Conservation (phyloP, 2,329 filamentous ascomycete species). For the Phialophora tarda region DNA sequence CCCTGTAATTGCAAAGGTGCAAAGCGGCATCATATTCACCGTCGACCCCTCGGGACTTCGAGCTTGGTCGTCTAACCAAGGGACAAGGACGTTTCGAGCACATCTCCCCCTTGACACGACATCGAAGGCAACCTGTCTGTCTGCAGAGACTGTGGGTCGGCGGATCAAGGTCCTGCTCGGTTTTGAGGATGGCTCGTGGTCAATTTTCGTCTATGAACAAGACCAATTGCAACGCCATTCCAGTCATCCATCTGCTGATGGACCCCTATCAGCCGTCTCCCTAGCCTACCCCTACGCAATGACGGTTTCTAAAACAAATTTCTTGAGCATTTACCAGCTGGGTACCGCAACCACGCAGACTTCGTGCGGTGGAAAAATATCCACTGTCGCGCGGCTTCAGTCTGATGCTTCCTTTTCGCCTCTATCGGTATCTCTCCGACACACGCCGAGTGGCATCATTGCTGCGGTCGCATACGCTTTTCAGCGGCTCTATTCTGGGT, state of each 20-base stretch:
- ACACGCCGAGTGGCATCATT: slow-evolving; percentile 65
- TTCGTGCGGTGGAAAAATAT: not conserved
- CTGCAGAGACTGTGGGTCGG: slow-evolving; percentile 61
- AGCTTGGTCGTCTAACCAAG: slow-evolving; percentile 73
- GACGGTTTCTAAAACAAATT: slow-evolving; percentile 74
- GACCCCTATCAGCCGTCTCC: slow-evolving; percentile 71
- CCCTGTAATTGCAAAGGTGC: slow-evolving; percentile 74
- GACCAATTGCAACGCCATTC: slow-evolving; percentile 47
- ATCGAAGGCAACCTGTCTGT: slow-evolving; percentile 64
- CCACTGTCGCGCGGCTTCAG: slow-evolving; percentile 42
- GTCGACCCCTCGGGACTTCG: slow-evolving; percentile 74
- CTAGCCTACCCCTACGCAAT: slow-evolving; percentile 76
- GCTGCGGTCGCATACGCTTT: slow-evolving; percentile 87
- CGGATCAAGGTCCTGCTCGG: slow-evolving; percentile 69
- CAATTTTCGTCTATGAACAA: slow-evolving; percentile 63
- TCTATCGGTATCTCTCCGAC: slow-evolving; percentile 78
- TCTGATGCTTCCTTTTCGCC: slow-evolving; percentile 81
- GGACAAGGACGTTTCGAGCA: slow-evolving; percentile 65
- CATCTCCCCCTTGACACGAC: slow-evolving; percentile 43
- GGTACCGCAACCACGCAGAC: slow-evolving; percentile 57
- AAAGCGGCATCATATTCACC: slow-evolving; percentile 77
- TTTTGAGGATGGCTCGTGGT: slow-evolving; percentile 73
- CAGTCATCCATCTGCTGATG: slow-evolving; percentile 61
- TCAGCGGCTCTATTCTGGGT: slow-evolving; percentile 75
- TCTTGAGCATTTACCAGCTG: slow-evolving; percentile 78